phyloP scores from a whole-genome alignment of 2,329 filamentous ascomycete genomes.

The Pezicula radicicola region DNA sequence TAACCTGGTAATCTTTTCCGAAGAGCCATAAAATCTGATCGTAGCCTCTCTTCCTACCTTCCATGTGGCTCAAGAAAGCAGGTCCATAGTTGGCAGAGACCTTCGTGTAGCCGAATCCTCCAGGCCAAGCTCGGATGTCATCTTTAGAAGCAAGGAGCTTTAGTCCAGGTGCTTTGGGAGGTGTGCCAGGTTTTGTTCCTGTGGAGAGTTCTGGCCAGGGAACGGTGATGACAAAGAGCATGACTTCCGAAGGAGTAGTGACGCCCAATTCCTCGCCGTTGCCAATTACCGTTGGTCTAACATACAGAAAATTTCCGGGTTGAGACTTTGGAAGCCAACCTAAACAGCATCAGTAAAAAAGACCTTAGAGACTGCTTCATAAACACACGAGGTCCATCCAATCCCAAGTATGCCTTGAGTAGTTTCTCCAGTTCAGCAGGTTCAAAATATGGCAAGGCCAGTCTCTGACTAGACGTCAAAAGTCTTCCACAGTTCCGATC shows the following conservation, averaged over 20 bases:
- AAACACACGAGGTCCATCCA: slow-evolving; percentile 54
- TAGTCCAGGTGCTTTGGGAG: slow-evolving; percentile 48
- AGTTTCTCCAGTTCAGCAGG: slow-evolving; percentile 72
- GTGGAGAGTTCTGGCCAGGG: slow-evolving; percentile 44
- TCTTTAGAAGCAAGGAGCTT: slow-evolving; percentile 76
- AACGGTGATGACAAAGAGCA: slow-evolving; percentile 75
- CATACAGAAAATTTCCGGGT: slow-evolving; percentile 73
- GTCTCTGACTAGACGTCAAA: slow-evolving; percentile 58
- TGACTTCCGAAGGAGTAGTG: slow-evolving; percentile 72
- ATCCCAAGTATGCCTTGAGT: slow-evolving; percentile 66
- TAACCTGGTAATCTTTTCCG: slow-evolving; percentile 66
- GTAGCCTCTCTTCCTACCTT: slow-evolving; percentile 71
- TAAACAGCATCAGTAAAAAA: slow-evolving; percentile 3
- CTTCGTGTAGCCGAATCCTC: slow-evolving; percentile 89
- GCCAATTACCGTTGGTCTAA: slow-evolving; percentile 84
- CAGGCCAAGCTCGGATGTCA: slow-evolving; percentile 88
- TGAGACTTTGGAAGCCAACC: slow-evolving; percentile 75
- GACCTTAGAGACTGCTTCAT: background rate
- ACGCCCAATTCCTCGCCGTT: slow-evolving; percentile 79
- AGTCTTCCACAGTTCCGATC: slow-evolving; percentile 47
- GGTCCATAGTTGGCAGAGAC: slow-evolving; percentile 93
- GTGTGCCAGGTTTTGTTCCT: slow-evolving; percentile 31
- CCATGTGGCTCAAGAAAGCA: slow-evolving; percentile 69
- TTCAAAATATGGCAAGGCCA: slow-evolving; percentile 72
- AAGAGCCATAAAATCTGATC: slow-evolving; percentile 93